Evolutionary conservation across 371 early-diverging fungal genomes (phyloP).

Genomic region (Haplosporangium sp.): DNA sequence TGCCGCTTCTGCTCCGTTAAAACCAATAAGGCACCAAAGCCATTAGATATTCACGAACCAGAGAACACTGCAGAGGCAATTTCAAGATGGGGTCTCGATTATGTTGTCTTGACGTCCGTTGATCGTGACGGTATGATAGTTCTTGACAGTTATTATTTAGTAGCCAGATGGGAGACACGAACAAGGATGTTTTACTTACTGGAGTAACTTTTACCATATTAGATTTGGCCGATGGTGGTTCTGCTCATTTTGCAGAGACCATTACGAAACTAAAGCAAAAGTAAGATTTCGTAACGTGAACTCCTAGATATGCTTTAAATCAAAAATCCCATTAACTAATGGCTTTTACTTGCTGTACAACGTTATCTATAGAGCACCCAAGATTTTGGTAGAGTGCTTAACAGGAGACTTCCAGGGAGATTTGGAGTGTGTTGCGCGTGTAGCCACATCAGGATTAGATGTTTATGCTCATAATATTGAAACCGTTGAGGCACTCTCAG

Average conservation of each 20-base stretch:
- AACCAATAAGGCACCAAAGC: slow-evolving; percentile 89
- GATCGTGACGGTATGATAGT: slow-evolving; percentile 86
- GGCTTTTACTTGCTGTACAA: no score
- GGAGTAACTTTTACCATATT: not conserved
- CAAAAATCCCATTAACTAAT: not conserved
- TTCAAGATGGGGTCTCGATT: slow-evolving; percentile 96
- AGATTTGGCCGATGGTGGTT: slow-evolving; percentile 95
- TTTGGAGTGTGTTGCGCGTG: slow-evolving; percentile 79
- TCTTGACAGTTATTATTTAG: not conserved
- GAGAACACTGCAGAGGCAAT: slow-evolving; percentile 96
- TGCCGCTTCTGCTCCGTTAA: slow-evolving; percentile 99
- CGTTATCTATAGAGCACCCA: slow-evolving; percentile 73
- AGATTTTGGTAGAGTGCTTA: slow-evolving; percentile 95
- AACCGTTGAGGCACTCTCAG: slow-evolving; percentile 93
- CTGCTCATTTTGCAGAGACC: slow-evolving; percentile 94
- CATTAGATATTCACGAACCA: slow-evolving; percentile 94
- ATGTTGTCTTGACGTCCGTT: slow-evolving; percentile 97
- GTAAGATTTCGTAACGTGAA: slow-evolving; percentile 56
- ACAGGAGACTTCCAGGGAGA: slow-evolving; percentile 96
- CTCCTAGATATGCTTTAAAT: not conserved
- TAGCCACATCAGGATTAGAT: slow-evolving; percentile 93
- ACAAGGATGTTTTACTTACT: no score
- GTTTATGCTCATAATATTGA: slow-evolving; percentile 99
- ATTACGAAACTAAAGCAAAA: slow-evolving; percentile 88
- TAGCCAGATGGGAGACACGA: no score